These are phyloP conservation scores for Prunus kanzakura DNA, from an alignment of 306 rosid genomes.

Conservation along the genomic window DNA sequence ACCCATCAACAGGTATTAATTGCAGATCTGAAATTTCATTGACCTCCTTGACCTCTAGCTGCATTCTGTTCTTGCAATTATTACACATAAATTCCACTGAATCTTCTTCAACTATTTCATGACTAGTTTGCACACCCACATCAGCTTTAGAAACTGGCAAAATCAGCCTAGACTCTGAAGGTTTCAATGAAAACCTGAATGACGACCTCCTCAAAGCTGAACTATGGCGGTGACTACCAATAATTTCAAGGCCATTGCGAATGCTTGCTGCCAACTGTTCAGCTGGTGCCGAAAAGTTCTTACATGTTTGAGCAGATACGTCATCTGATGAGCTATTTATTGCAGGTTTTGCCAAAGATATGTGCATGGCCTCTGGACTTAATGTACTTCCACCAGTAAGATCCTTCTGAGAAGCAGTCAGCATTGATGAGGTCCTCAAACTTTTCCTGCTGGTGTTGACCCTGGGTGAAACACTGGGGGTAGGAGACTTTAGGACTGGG, in stretches of 20 bases:
- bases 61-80: conserved; percentile 62
- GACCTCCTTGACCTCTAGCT: conserved; percentile 47
- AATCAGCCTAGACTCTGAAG: conserved; percentile 51
- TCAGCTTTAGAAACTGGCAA: conserved; percentile 60
- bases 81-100: conserved; percentile 49
- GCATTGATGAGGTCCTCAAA: conserved; percentile 67
- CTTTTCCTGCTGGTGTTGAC: conserved; percentile 83
- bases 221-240: conserved; percentile 59
- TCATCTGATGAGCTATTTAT: conserved; percentile 36
- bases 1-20: conserved; percentile 64
- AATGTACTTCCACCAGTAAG: conserved; percentile 34
- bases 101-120: conserved; percentile 45
- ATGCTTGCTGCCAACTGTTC: conserved; percentile 91
- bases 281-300: conserved; percentile 46
- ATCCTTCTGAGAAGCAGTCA: conserved; percentile 72
- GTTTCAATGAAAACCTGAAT: conserved; percentile 68
- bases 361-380: conserved; percentile 27
- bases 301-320: conserved; percentile 44
- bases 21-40: conserved; percentile 58
- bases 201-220: conserved; percentile 70
- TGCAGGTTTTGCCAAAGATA: conserved; percentile 31
- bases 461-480: conserved; percentile 87
- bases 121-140: conserved; percentile 69
- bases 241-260: conserved; percentile 82
- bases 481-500: conserved; percentile 70